phyloP scores from a whole-genome alignment of 2,329 filamentous ascomycete genomes.

The Penicillium brasilianum region DNA sequence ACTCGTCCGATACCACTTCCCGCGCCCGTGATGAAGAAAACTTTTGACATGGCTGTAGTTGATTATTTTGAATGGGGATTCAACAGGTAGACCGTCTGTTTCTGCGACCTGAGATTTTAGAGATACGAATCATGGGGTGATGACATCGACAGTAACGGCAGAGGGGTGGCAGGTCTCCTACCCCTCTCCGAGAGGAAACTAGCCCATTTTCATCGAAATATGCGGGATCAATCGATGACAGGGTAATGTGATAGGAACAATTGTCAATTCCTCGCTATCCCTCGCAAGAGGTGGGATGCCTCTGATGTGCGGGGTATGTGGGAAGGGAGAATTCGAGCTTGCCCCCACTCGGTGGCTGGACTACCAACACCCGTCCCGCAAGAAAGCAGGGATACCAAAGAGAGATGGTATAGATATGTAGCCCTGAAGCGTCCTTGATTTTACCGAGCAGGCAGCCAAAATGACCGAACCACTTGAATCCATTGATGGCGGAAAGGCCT shows the following conservation, averaged over 20 bases:
- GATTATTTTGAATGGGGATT: neutral
- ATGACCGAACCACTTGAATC: slow-evolving; percentile 7
- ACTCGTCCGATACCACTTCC: slow-evolving; percentile 15
- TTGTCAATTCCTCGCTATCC: neutral
- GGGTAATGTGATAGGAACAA: too few relatives aligned
- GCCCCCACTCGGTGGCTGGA: neutral
- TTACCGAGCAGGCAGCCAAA: neutral
- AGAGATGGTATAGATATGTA: neutral
- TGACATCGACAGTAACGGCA: neutral
- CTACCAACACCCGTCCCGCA: neutral
- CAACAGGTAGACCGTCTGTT: neutral
- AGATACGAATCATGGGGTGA: neutral
- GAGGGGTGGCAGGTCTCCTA: neutral
- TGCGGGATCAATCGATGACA: too few relatives aligned
- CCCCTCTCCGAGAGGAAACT: neutral
- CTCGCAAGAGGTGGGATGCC: neutral
- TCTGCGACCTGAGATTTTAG: neutral
- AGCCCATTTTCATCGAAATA: neutral
- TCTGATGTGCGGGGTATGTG: neutral
- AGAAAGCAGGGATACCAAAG: neutral
- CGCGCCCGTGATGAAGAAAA: slow-evolving; percentile 12
- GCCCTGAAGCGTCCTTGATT: neutral
- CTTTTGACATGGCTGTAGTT: slow-evolving; percentile 4
- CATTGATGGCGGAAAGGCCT: slow-evolving; percentile 14
- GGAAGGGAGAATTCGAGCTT: neutral